A percentile compares a stretch with the other conserved stretches of the same genome.
Conservation (phyloP, 2,329 filamentous ascomycete species). For the Fusarium denticulatum region DNA sequence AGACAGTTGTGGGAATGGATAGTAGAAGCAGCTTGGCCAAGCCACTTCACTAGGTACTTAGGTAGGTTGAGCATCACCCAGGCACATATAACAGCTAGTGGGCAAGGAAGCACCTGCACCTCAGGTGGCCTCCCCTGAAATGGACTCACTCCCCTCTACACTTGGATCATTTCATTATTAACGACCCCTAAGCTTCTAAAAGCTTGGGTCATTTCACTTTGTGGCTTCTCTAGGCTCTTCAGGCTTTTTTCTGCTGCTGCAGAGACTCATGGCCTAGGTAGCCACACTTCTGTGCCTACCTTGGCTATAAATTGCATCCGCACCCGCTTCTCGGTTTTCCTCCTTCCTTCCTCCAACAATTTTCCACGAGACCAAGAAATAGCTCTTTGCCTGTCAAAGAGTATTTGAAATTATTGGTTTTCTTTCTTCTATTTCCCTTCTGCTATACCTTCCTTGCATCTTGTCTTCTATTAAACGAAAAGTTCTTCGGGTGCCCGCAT, state of each 20-base stretch:
- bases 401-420: not conserved
- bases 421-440: not conserved
- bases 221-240: not conserved
- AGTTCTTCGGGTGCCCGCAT: not conserved
- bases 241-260: not conserved
- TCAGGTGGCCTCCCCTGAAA: not conserved
- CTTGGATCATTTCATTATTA: not conserved
- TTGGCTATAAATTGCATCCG: slow-evolving; percentile 5
- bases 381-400: not conserved
- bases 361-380: not conserved
- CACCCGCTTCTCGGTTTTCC: not conserved
- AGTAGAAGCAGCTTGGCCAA: not conserved
- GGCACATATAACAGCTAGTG: not conserved
- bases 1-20: not conserved
- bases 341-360: slow-evolving; percentile 5
- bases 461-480: not conserved
- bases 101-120: not conserved
- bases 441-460: too few relatives aligned
- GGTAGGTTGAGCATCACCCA: not conserved
- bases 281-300: not conserved
- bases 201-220: not conserved
- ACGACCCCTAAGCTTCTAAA: not conserved
- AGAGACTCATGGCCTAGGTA: not conserved
- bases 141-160: not conserved
- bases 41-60: not conserved